phyloP scores from a whole-genome alignment of 495 filamentous ascomycete species.

The Xylaria longipes region DNA sequence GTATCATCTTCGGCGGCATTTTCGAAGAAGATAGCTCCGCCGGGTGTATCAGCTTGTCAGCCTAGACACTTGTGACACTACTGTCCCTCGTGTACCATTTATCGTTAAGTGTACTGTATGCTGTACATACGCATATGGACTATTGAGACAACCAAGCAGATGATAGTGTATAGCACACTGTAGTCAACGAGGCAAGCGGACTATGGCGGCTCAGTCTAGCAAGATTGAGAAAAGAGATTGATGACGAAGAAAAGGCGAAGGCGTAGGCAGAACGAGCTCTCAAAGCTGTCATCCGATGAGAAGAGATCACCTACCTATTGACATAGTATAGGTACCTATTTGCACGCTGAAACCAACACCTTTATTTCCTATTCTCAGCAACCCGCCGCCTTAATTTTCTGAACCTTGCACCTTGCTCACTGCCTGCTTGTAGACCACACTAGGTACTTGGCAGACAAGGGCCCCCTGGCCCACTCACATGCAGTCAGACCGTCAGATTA shows the following conservation, averaged over 20 bases:
- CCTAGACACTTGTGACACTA: background rate
- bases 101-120: background rate
- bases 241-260: background rate
- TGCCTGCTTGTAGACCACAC: background rate
- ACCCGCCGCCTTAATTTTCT: conserved; percentile 14
- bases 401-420: background rate
- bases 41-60: conserved; percentile 43
- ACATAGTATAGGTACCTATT: background rate
- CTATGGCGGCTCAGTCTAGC: background rate
- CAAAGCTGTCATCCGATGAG: background rate
- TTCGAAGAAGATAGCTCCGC: conserved; percentile 51
- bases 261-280: background rate
- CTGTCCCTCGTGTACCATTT: background rate
- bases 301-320: background rate
- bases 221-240: too few species aligned
- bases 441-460: conserved; percentile 15
- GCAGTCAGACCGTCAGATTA: background rate
- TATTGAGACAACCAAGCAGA: background rate
- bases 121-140: background rate
- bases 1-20: conserved; percentile 54
- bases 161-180: background rate
- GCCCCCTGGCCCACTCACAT: background rate
- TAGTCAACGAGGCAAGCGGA: background rate
- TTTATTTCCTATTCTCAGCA: background rate
- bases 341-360: background rate